Conservation (phyloP, 169 alveolate species). For the Eimeria necatrix region DNA sequence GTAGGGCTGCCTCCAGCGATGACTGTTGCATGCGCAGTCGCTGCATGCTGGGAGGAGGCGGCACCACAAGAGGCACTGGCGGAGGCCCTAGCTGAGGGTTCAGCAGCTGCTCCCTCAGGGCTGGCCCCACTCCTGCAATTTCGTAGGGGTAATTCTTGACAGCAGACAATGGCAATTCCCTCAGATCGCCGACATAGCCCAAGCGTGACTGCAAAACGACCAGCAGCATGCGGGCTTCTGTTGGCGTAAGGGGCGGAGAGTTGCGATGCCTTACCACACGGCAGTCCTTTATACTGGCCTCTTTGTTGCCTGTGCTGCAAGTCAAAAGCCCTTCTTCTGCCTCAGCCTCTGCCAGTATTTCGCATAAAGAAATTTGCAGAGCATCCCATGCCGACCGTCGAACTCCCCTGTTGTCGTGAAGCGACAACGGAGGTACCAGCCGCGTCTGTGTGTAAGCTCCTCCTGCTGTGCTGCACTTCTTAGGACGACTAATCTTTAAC, state of each 20-base stretch:
- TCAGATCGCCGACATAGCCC: conserved; percentile 81
- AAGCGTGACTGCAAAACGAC: conserved; percentile 76
- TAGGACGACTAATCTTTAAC: conserved; percentile 63
- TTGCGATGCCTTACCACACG: conserved; percentile 47
- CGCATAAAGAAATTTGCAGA: conserved; percentile 40
- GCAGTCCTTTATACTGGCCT: conserved; percentile 2
- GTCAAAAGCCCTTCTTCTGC: background rate
- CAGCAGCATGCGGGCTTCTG: conserved; percentile 78
- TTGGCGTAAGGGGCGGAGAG: conserved; percentile 28
- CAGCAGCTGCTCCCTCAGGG: conserved; percentile 23
- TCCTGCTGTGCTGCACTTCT: conserved; percentile 55
- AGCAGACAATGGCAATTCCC: conserved; percentile 73
- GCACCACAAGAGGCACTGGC: conserved; percentile 71
- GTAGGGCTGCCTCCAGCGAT: conserved; percentile 55
- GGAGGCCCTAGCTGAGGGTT: conserved; percentile 55
- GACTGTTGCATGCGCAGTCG: conserved; percentile 76
- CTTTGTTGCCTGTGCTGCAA: conserved; percentile 25
- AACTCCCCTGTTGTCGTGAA: conserved; percentile 56
- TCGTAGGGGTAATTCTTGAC: conserved; percentile 76
- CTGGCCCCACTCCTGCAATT: conserved; percentile 63
- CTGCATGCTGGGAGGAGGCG: conserved; percentile 73
- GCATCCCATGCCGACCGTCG: conserved; percentile 82
- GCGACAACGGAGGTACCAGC: conserved; percentile 75
- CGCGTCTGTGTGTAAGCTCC: conserved; percentile 61
- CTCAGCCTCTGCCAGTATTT: conserved; percentile 76